These are phyloP conservation scores for Debaryomyces psychrophilus DNA, from an alignment of 1,139 yeast genomes.

Conservation along the genomic window DNA sequence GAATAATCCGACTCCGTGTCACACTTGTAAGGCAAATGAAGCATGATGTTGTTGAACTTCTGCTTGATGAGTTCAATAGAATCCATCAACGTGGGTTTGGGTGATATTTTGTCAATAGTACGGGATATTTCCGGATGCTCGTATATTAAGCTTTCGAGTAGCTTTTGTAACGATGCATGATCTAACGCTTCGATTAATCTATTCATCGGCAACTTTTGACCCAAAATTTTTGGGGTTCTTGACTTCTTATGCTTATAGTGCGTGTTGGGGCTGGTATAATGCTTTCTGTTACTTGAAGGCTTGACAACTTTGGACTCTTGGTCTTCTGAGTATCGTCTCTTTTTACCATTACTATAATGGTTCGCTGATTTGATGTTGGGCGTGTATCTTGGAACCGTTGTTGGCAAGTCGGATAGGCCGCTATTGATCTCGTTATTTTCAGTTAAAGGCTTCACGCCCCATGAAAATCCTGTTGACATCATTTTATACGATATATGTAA, in stretches of 20 bases:
- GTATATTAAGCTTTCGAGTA: constrained; percentile 56
- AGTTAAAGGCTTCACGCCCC: constrained; percentile 29
- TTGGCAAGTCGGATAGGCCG: constrained; percentile 3
- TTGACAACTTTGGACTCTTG: constrained; percentile 15
- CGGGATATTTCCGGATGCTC: constrained; percentile 64
- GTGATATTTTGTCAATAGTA: constrained; percentile 57
- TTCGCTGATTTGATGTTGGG: constrained; percentile 15
- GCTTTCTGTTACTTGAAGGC: constrained; percentile 11
- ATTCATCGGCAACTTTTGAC: constrained; percentile 57
- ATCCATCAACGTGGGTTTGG: constrained; percentile 57
- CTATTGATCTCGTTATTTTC: constrained; percentile 6
- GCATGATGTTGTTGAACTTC: constrained; percentile 50
- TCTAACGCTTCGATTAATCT: constrained; percentile 72
- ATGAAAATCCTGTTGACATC: constrained; percentile 40
- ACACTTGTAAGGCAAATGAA: constrained; percentile 73
- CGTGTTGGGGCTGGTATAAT: constrained; percentile 6
- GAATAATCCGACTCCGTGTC: constrained; percentile 80
- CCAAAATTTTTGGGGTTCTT: constrained; percentile 47
- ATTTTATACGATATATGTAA: constrained; percentile 10
- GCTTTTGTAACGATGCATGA: constrained; percentile 52
- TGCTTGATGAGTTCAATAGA: constrained; percentile 53
- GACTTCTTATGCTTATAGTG: constrained; percentile 30
- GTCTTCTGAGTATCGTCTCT: constrained; percentile 23
- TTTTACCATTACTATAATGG: constrained; percentile 11
- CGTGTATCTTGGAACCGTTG: constrained; percentile 20